Conservation (phyloP, 202 grass and related monocot genomes). For the Carex arenaria region DNA sequence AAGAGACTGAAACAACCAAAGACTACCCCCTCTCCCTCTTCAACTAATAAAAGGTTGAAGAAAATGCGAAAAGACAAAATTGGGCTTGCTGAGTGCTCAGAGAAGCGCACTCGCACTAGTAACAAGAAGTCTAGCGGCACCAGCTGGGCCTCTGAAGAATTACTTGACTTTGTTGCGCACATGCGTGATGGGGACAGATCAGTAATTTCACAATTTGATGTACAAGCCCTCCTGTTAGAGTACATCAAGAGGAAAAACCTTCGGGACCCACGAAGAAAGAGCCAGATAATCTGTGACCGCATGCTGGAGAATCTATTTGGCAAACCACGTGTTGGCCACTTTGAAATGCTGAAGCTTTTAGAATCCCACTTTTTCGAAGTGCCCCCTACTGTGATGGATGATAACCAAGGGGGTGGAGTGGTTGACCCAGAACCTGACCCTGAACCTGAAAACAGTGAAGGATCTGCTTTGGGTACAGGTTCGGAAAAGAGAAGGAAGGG, state of each 20-base stretch:
- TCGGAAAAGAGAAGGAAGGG: slow-evolving; percentile 75
- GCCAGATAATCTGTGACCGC: slow-evolving; percentile 90
- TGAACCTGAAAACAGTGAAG: slow-evolving; percentile 76
- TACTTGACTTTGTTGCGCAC: slow-evolving; percentile 74
- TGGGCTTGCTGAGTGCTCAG: slow-evolving; percentile 34
- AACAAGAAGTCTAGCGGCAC: slow-evolving; percentile 52
- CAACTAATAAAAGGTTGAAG: slow-evolving; percentile 14
- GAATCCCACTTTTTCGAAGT: slow-evolving; percentile 85
- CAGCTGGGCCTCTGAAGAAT: slow-evolving; percentile 85
- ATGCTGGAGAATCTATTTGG: slow-evolving; percentile 74
- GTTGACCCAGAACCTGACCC: slow-evolving; percentile 80
- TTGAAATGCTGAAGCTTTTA: slow-evolving; percentile 99
- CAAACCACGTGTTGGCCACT: slow-evolving; percentile 80
- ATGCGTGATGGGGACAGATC: slow-evolving; percentile 86
- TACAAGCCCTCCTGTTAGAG: slow-evolving; percentile 71
- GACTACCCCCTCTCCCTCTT: slow-evolving; percentile 20
- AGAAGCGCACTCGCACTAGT: slow-evolving; percentile 36
- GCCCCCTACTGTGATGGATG: slow-evolving; percentile 52
- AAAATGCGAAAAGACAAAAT: slow-evolving; percentile 47
- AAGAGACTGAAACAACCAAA: slow-evolving; percentile 53
- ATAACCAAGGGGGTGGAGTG: slow-evolving; percentile 76
- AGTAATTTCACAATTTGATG: slow-evolving; percentile 66
- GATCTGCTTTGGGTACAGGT: slow-evolving; percentile 42
- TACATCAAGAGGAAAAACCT: slow-evolving; percentile 82
- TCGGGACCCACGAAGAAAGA: slow-evolving; percentile 72